Evolutionary conservation across 257 asterid species (phyloP).

Genomic region (Solanum gracilifrons): DNA sequence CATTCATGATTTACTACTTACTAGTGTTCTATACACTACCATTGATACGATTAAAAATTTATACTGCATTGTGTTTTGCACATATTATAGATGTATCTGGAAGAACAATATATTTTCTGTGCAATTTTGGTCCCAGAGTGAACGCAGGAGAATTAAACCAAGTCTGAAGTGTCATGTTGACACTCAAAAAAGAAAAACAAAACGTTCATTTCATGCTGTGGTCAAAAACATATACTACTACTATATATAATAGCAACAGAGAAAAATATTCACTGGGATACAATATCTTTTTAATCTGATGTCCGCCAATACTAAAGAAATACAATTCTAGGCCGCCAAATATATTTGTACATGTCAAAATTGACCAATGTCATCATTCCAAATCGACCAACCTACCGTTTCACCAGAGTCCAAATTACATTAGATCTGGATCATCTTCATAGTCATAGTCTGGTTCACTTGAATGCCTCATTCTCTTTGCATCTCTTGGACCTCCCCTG

Average conservation of each 20-base stretch:
- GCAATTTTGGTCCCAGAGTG: not conserved
- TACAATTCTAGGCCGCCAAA: not conserved
- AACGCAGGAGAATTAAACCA: not conserved
- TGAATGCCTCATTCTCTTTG: constrained; percentile 72
- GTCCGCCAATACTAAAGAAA: not conserved
- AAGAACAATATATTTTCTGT: not conserved
- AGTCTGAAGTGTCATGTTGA: not conserved
- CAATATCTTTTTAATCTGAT: not conserved
- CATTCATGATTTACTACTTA: not conserved
- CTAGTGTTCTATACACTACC: not conserved
- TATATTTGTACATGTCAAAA: not conserved
- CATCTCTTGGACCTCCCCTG: constrained; percentile 77
- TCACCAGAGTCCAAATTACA: constrained; percentile 24
- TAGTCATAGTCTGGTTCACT: constrained; percentile 86
- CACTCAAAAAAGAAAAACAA: not conserved
- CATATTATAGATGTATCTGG: not conserved
- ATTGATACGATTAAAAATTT: not conserved
- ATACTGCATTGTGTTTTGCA: not conserved
- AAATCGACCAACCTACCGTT: not conserved
- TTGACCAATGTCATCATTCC: not conserved
- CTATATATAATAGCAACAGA: not conserved
- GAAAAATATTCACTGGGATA: not conserved
- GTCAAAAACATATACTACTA: not conserved
- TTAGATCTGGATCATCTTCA: constrained; percentile 88
- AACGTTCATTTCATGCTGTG: not conserved